These are phyloP conservation scores for Komagataella populi DNA, from an alignment of 805 yeast genomes.

Conservation along the genomic window DNA sequence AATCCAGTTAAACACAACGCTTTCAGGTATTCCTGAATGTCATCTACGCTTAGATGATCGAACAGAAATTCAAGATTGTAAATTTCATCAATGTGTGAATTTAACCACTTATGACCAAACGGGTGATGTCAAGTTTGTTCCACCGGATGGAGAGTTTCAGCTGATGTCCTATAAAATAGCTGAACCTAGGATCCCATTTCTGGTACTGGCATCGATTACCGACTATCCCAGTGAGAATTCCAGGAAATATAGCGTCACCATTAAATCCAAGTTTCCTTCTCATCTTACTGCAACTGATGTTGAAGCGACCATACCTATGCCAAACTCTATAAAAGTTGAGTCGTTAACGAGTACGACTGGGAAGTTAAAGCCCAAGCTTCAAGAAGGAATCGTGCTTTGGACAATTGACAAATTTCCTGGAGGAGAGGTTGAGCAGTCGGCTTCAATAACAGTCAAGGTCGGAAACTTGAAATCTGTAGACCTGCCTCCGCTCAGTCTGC, in stretches of 20 bases:
- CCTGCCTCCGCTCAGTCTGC: slow-evolving; percentile 57
- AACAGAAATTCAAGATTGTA: slow-evolving; percentile 51
- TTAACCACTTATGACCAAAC: slow-evolving; percentile 54
- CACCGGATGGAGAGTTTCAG: slow-evolving; percentile 84
- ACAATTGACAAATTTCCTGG: slow-evolving; percentile 57
- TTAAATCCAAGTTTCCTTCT: slow-evolving; percentile 47
- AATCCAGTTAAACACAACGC: slow-evolving; percentile 53
- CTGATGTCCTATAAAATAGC: slow-evolving; percentile 59
- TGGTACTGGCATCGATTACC: slow-evolving; percentile 40
- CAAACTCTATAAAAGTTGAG: slow-evolving; percentile 35
- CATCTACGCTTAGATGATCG: slow-evolving; percentile 62
- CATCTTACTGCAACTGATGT: slow-evolving; percentile 54
- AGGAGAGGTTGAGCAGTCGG: slow-evolving; percentile 36
- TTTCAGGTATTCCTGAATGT: slow-evolving; percentile 78
- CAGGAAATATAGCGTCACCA: slow-evolving; percentile 42
- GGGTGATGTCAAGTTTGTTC: slow-evolving; percentile 55
- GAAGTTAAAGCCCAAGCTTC: slow-evolving; percentile 53
- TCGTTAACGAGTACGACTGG: slow-evolving; percentile 38
- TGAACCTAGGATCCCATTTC: slow-evolving; percentile 58
- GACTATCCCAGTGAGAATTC: slow-evolving; percentile 23
- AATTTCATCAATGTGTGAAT: slow-evolving; percentile 80
- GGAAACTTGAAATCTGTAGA: background rate
- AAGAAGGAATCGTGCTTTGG: slow-evolving; percentile 59
- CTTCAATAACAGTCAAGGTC: slow-evolving; percentile 24
- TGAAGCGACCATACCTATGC: slow-evolving; percentile 54